Percentiles rank a stretch among this genome's conserved stretches.
Evolutionary conservation across 1,284 basidiomycete species (phyloP).

Genomic region (Ustilago curta): DNA sequence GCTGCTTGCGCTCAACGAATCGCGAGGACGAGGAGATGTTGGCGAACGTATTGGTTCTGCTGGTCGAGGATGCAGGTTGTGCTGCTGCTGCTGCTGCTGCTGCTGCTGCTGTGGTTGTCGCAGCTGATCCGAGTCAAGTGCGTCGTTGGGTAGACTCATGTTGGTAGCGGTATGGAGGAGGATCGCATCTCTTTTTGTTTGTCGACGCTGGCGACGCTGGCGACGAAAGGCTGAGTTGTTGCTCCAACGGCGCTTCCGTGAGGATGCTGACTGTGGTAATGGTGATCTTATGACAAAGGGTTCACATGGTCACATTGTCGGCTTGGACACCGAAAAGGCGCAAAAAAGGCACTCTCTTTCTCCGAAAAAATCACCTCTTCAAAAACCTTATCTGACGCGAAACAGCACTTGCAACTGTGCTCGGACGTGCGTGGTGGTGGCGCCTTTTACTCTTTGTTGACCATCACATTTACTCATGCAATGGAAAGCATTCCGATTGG

Average conservation of each 20-base stretch:
- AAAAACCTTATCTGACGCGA: conserved; percentile 6
- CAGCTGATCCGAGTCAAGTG: neutral
- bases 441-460: too few relatives aligned
- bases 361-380: neutral
- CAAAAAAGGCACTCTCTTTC: neutral
- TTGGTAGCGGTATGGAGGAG: conserved; percentile 4
- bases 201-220: neutral
- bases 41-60: conserved; percentile 24
- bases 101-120: conserved; percentile 1
- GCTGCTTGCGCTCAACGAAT: conserved; percentile 42
- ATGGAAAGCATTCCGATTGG: neutral
- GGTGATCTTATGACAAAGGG: conserved; percentile 1
- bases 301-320: neutral
- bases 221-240: neutral
- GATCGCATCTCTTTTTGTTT: conserved; percentile 5
- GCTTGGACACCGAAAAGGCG: neutral
- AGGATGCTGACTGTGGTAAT: conserved; percentile 1
- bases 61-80: conserved; percentile 20
- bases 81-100: too few relatives aligned
- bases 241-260: conserved; percentile 7
- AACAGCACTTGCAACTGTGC: neutral
- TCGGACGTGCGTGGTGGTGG: neutral
- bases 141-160: conserved; percentile 6
- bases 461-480: neutral
- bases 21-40: conserved; percentile 24